Conservation (phyloP, 1,284 basidiomycete species). For the Cryptococcus sp. region DNA sequence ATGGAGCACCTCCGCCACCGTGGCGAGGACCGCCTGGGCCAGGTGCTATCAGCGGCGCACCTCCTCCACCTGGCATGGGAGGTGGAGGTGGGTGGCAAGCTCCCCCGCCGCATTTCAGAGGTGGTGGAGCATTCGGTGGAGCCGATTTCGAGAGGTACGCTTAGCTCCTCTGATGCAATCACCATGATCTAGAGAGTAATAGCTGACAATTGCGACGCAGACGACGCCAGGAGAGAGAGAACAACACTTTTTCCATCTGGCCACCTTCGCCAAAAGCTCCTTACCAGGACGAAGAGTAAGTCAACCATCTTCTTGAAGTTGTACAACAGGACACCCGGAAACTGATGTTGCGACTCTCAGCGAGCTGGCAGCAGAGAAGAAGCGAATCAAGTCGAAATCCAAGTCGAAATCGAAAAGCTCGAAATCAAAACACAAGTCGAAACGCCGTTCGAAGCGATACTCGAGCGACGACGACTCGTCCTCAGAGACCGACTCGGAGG, state of each 20-base stretch:
- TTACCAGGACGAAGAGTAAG: conserved; percentile 48
- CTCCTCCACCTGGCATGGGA: conserved; percentile 9
- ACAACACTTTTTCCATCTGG: conserved; percentile 71
- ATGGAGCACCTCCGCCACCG: conserved; percentile 15
- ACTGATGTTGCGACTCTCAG: conserved; percentile 43
- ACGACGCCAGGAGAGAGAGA: conserved; percentile 72
- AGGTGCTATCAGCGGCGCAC: conserved; percentile 5
- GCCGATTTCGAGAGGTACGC: conserved; percentile 40
- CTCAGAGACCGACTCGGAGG: conserved; percentile 62
- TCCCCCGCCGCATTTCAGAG: conserved; percentile 11
- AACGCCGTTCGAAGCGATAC: conserved; percentile 25
- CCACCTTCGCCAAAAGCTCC: conserved; percentile 73
- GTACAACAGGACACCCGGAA: no score
- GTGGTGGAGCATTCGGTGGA: conserved; percentile 11
- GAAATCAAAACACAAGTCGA: conserved; percentile 26
- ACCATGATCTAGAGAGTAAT: conserved; percentile 1
- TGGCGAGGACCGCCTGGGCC: conserved; percentile 1
- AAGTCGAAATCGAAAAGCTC: conserved; percentile 23
- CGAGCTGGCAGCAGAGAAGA: conserved; percentile 32
- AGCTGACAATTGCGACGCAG: conserved; percentile 54
- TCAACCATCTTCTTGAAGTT: no score
- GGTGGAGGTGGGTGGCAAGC: conserved; percentile 17
- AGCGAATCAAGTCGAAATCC: conserved; percentile 24
- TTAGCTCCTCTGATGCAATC: neutral
- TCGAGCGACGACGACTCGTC: conserved; percentile 54